Conservation (phyloP, 257 asterid species). For the Hygrophila difformis region DNA sequence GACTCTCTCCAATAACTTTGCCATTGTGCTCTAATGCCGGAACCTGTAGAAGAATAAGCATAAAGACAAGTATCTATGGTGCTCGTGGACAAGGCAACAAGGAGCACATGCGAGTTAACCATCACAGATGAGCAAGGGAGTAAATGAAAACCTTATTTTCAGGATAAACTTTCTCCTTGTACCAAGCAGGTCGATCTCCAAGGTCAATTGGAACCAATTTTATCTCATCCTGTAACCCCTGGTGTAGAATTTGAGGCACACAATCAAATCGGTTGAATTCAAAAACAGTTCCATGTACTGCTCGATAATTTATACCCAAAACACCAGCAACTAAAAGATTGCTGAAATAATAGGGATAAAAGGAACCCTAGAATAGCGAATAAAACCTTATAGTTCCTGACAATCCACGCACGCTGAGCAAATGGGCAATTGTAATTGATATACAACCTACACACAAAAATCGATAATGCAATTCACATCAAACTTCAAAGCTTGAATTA, state of each 20-base stretch:
- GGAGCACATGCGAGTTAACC: no score
- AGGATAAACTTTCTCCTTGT: constrained; percentile 61
- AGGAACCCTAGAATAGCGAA: not conserved
- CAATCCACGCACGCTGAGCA: constrained; percentile 74
- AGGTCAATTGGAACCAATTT: constrained; percentile 51
- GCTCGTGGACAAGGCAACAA: no score
- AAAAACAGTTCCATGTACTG: not conserved
- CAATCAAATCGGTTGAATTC: not conserved
- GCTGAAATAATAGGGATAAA: not conserved
- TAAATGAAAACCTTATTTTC: constrained; percentile 47
- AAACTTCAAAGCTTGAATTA: not conserved
- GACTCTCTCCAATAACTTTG: constrained; percentile 43
- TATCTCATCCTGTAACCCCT: constrained; percentile 52
- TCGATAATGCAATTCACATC: constrained; percentile 1
- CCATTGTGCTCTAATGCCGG: constrained; percentile 56
- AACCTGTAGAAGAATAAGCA: constrained; percentile 26
- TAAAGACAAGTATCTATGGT: no score
- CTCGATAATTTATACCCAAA: no score
- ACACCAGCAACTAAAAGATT: no score
- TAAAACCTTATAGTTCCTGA: constrained; percentile 58
- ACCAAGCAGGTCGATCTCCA: constrained; percentile 53
- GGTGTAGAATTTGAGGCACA: not conserved
- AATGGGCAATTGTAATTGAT: constrained; percentile 46
- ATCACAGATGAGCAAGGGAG: not conserved
- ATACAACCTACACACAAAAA: constrained; percentile 48